Evolutionary conservation across 176 grass and related monocot species (phyloP), one percentile per base, ranked within the genome.

Genomic region (Oryza australiensis): DNA sequence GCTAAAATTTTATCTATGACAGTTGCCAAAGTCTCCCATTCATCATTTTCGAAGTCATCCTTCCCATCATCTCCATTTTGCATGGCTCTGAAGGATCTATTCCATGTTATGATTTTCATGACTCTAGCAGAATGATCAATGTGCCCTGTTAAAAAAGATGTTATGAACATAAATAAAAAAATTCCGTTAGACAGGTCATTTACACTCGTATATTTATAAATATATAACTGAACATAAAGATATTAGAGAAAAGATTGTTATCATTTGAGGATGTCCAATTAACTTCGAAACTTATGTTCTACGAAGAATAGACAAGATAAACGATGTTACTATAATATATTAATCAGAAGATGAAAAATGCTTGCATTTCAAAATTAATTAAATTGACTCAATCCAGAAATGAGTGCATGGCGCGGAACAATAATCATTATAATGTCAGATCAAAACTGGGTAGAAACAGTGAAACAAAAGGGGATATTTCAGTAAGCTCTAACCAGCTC

Each of bases 101-200:
- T 95, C 96, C 96, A 99, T 87, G 96, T 99, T 76, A 99, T 99
- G 82, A 99, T 94, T 93, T 95, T 91, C 96, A 99, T 95, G 24
- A 99, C 96, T 82, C 93, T 93, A 3, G 87, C 96, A 64, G 96
- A 99, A 90, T 99, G 96, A 73, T 99, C 96, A 46, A 95, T 91
- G 76, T 99, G 93, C 41, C 93, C 96, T 99, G 89, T 70, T 16
- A 80, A 87, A 59, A 59, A 91, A 85, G 13, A 85, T 71, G 43
- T 57, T 59, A 26, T 62, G 14, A 74, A 57, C 72, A 84, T 67
- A 40, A 74, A 64, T 57, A 88, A 76, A 74, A 86, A 0, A 40
- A 23, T 30, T 29, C 8, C 1, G 81, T 26, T 57, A 82, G 28
- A n/a, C 59, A 66, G 22, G 32, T 76, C 64, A 14, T 70, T 71